phyloP scores from a whole-genome alignment of 352 stramenopile genomes.

The Pythium rishiriense region DNA sequence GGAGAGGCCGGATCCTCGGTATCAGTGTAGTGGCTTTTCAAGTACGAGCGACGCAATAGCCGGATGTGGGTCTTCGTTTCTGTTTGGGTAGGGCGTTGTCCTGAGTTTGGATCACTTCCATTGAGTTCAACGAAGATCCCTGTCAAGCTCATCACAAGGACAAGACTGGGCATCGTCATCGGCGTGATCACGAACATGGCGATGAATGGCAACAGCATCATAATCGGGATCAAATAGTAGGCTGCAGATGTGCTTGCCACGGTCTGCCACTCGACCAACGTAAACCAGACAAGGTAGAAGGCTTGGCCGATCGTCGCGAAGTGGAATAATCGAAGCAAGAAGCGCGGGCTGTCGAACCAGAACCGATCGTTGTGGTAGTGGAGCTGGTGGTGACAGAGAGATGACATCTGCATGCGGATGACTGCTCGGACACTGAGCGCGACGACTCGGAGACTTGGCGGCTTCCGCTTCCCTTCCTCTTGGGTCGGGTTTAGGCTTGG shows the following conservation, averaged over 20 bases:
- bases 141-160: constrained; percentile 86
- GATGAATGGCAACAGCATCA: constrained; percentile 64
- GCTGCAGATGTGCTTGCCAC: constrained; percentile 28
- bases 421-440: constrained; percentile 65
- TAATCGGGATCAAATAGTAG: constrained; percentile 49
- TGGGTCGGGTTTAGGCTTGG: not conserved
- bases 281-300: constrained; percentile 88
- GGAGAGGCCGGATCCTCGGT: constrained; percentile 22
- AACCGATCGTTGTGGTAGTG: constrained; percentile 83
- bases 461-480: constrained; percentile 9
- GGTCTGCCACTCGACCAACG: constrained; percentile 62
- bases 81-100: constrained; percentile 35
- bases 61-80: constrained; percentile 71
- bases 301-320: constrained; percentile 85
- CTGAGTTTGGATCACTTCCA: constrained; percentile 16
- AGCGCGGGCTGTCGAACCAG: constrained; percentile 75
- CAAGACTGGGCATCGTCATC: constrained; percentile 85
- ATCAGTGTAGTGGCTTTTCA: constrained; percentile 65
- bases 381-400: constrained; percentile 77
- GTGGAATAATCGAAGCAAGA: constrained; percentile 80
- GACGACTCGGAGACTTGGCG: constrained; percentile 50
- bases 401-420: constrained; percentile 89
- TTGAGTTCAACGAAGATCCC: constrained; percentile 88
- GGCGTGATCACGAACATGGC: constrained; percentile 79
- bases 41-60: constrained; percentile 68